Conservation (phyloP, 257 asterid species). For the Nyctanthes arbortristis region DNA sequence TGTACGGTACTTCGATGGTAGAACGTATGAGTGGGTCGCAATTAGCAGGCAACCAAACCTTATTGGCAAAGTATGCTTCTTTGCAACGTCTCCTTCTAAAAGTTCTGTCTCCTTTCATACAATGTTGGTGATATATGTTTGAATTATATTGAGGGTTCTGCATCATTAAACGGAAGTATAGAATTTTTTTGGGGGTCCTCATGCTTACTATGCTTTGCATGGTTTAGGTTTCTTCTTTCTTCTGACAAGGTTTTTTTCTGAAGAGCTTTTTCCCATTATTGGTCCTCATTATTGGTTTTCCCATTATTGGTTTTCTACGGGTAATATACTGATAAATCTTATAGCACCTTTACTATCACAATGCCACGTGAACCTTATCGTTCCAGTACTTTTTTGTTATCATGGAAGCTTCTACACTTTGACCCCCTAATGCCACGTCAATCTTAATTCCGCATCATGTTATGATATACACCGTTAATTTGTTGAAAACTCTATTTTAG, state of each 20-base stretch:
- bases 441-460: neutral
- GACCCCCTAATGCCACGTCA: neutral
- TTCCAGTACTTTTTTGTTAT: neutral
- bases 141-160: neutral
- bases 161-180: neutral
- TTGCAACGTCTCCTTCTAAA: slow-evolving; percentile 13
- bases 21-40: slow-evolving; percentile 97
- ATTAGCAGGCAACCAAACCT: slow-evolving; percentile 95
- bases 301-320: neutral
- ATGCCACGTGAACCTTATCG: neutral
- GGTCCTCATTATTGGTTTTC: no score
- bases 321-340: no score
- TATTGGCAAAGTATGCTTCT: slow-evolving; percentile 72
- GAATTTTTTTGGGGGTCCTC: neutral
- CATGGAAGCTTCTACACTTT: neutral
- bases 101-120: neutral
- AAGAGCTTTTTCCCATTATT: neutral
- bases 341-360: neutral
- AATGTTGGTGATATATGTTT: neutral
- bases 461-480: neutral
- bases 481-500: neutral
- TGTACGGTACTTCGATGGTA: slow-evolving; percentile 88
- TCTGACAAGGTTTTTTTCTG: neutral
- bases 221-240: neutral
- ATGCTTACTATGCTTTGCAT: neutral